Conservation (phyloP, 2,329 filamentous ascomycete species). For the Sporothrix luriei region DNA sequence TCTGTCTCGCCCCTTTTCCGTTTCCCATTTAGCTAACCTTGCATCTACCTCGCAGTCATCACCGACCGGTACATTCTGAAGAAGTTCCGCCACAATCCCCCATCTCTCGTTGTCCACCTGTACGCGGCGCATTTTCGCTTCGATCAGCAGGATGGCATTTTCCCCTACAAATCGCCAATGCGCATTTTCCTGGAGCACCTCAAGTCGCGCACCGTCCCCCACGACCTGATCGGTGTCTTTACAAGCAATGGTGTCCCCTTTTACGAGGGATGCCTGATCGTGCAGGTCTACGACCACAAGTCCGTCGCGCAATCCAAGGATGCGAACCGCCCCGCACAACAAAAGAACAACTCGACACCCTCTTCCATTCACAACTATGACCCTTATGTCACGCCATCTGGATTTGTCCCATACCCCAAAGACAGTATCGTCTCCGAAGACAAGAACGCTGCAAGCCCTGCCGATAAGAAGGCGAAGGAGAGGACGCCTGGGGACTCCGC, state of each 20-base stretch:
- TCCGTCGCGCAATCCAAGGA: constrained; percentile 63
- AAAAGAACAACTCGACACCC: constrained; percentile 65
- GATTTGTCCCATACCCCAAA: constrained; percentile 75
- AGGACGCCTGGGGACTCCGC: constrained; percentile 47
- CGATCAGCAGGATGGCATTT: constrained; percentile 90
- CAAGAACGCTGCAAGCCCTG: constrained; percentile 35
- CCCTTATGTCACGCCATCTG: constrained; percentile 84
- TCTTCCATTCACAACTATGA: constrained; percentile 94
- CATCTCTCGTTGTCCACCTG: constrained; percentile 84
- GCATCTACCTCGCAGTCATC: constrained; percentile 58
- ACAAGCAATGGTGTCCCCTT: constrained; percentile 72
- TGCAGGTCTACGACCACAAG: constrained; percentile 89
- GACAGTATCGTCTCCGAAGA: constrained; percentile 45
- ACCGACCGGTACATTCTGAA: constrained; percentile 77
- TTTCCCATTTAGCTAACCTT: background rate
- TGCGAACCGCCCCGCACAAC: constrained; percentile 55
- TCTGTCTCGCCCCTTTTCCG: background rate
- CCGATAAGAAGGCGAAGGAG: constrained; percentile 45
- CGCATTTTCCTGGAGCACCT: constrained; percentile 76
- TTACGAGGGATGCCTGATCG: constrained; percentile 93
- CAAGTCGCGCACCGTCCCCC: constrained; percentile 74
- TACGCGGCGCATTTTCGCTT: constrained; percentile 86
- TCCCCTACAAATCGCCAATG: constrained; percentile 92
- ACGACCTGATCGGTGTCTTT: constrained; percentile 83
- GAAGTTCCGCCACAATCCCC: constrained; percentile 67